These are phyloP conservation scores for Fusarium albidum DNA, from an alignment of 2,329 filamentous ascomycete species.

Conservation along the genomic window DNA sequence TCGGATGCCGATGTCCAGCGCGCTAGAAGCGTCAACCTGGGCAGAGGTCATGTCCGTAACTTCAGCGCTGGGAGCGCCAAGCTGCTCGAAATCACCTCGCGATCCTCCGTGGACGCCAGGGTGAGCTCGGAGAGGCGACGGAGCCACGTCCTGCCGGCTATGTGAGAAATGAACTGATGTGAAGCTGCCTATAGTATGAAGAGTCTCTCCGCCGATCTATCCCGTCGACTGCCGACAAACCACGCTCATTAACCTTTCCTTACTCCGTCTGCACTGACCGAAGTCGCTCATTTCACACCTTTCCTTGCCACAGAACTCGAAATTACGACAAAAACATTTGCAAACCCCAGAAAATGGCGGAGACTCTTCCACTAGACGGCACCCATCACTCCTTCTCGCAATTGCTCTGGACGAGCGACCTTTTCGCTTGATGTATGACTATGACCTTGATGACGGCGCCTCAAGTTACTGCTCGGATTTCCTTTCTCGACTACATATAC, in stretches of 20 bases:
- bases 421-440: conserved; percentile 35
- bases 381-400: conserved; percentile 1
- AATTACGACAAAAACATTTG: conserved; percentile 30
- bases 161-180: conserved; percentile 28
- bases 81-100: conserved; percentile 71
- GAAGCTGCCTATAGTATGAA: conserved; percentile 29
- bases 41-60: conserved; percentile 71
- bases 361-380: conserved; percentile 34
- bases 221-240: conserved; percentile 17
- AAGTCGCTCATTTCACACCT: conserved; percentile 45
- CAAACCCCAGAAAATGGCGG: conserved; percentile 24
- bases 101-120: conserved; percentile 61
- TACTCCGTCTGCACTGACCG: conserved; percentile 36
- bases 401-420: conserved; percentile 10
- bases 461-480: conserved; percentile 36
- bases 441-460: conserved; percentile 38
- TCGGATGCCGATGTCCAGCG: conserved; percentile 60
- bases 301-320: conserved; percentile 38
- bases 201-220: conserved; percentile 28
- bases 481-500: conserved; percentile 43
- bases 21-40: conserved; percentile 75
- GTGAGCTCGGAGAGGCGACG: conserved; percentile 44
- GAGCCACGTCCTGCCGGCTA: conserved; percentile 29
- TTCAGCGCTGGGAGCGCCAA: conserved; percentile 82
- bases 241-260: conserved; percentile 36